Base-by-base conservation (phyloP, 352 stramenopile species). In the Elongisporangium prolatum region DNA sequence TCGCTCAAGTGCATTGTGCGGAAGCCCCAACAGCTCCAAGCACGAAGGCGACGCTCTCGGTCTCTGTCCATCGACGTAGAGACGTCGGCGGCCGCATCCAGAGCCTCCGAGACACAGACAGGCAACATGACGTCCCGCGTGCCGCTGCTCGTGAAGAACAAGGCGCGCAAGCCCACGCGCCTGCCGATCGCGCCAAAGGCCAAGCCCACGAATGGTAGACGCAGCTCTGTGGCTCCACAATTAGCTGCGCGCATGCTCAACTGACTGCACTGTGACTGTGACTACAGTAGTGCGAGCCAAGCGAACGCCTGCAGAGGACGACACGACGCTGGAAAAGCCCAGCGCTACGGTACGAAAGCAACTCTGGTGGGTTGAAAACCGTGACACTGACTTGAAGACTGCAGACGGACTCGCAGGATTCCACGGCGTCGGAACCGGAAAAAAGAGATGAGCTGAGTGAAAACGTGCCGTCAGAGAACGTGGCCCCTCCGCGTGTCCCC, bases 101-200 rank as follows among this genome's bases (percentile, higher is more conserved):
- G 14, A 21, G 6, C 38, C 40, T 52, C 54, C 16, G 16, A 18
- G 25, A 21, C n/a, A 17, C 16, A 21, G 25, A 55, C 8, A 7
- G 21, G 55, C 65, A 59, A 28, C 48, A 84, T 84, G 75, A 71
- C 75, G 22, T 88, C 80, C 52, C 84, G 84, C 25, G 84, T 94
- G 50, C 84, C 84, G 63, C 73, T 94, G 56, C 65, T 94, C 40
- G 68, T 89, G 11, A 85, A 85, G 59, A 84, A 76, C 65, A 89
- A 89, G 53, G 61, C 71, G 49, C 77, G 82, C 60, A 92, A 91
- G 66, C 75, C 80, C 1, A 81, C 79, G 52, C 79, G 84, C 2
- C 58, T 88, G 48, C 77, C 84, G 44, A 91, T 90, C 63, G 77
- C 72, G 13, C 84, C 84, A 21, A 71, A 78, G 21, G 74, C 75